Percentiles rank a stretch among this genome's conserved stretches.
phyloP scores from a whole-genome alignment of 2,329 filamentous ascomycete genomes.

The Helicocarpus griseus region DNA sequence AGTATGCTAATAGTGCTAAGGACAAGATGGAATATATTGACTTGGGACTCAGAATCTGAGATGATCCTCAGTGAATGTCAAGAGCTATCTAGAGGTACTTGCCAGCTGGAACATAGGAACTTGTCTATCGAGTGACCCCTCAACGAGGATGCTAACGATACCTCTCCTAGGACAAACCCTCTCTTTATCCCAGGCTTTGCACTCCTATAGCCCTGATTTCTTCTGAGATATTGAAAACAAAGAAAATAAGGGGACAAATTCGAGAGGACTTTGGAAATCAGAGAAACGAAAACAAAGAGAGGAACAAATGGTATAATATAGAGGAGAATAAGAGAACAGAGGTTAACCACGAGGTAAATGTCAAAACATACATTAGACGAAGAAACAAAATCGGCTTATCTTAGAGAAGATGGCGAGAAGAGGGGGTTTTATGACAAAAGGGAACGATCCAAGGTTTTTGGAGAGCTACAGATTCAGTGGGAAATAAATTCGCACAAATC shows the following conservation, averaged over 20 bases:
- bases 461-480: neutral
- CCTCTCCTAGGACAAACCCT: too few relatives aligned
- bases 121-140: too few relatives aligned
- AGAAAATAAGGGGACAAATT: neutral
- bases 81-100: too few relatives aligned
- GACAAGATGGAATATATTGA: too few relatives aligned
- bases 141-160: too few relatives aligned
- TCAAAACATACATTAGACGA: neutral
- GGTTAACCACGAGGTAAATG: neutral
- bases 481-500: neutral
- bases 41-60: too few relatives aligned
- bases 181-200: too few relatives aligned
- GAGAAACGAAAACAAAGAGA: neutral
- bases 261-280: neutral
- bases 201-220: too few relatives aligned
- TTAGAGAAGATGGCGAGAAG: neutral
- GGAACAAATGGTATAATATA: neutral
- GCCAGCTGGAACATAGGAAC: too few relatives aligned
- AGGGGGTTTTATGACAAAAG: neutral
- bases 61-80: too few relatives aligned
- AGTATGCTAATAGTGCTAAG: too few relatives aligned
- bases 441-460: constrained; percentile 2
- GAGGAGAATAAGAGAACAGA: neutral
- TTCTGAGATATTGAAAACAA: neutral
- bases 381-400: neutral